Evolutionary conservation across 306 rosid genomes (phyloP).

Genomic region (Cicer pinnatifidum): DNA sequence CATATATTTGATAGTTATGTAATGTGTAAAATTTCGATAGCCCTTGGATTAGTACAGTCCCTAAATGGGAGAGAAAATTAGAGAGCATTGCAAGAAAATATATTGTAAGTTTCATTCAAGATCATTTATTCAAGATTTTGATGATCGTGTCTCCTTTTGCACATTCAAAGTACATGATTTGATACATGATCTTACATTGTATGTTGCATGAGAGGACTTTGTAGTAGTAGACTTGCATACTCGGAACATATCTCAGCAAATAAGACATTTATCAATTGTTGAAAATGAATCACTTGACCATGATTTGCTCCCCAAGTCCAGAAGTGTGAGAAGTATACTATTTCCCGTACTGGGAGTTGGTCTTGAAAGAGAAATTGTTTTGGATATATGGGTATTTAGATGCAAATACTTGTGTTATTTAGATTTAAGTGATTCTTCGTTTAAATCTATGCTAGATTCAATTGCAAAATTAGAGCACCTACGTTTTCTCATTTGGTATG

Average conservation of each 20-base stretch:
- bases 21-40: no score
- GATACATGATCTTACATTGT: not conserved
- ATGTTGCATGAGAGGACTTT: not conserved
- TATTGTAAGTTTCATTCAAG: conserved; percentile 37
- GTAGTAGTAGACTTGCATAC: not conserved
- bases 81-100: not conserved
- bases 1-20: no score
- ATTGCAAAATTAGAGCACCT: not conserved
- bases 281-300: not conserved
- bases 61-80: no score
- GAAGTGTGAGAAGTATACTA: not conserved
- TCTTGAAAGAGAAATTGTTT: not conserved
- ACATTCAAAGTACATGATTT: not conserved
- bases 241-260: not conserved
- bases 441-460: not conserved
- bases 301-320: not conserved
- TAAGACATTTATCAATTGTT: not conserved
- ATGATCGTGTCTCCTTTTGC: not conserved
- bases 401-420: not conserved
- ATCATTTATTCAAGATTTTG: conserved; percentile 44
- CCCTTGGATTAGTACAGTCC: no score
- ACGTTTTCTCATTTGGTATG: not conserved
- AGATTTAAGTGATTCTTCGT: not conserved
- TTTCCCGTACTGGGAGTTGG: not conserved
- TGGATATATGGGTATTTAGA: not conserved